Evolutionary conservation across 805 yeast genomes (phyloP), one percentile per base, ranked within the genome.

Genomic region (Hanseniaspora singularis): DNA sequence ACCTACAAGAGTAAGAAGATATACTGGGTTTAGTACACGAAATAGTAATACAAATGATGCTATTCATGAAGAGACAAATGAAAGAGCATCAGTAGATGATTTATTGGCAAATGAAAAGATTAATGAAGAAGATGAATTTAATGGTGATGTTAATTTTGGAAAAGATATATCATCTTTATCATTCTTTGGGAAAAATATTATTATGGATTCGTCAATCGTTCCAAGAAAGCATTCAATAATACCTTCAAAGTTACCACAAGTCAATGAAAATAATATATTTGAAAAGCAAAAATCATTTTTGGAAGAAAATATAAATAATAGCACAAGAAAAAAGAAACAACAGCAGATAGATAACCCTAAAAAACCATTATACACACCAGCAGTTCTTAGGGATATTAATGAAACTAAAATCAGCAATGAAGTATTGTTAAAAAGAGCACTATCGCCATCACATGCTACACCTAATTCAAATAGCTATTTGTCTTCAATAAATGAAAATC

Each of bases 311-410:
- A n/a, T n/a, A n/a, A n/a, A n/a, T n/a, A n/a, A n/a, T n/a, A n/a
- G n/a, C n/a, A n/a, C n/a, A n/a, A n/a, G n/a, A n/a, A n/a, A n/a
- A n/a, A n/a, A n/a, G n/a, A n/a, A 66, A 50, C 60, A 80, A 19
- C 81, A 78, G 58, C 94, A 86, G 56, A 76, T 87, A 51, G 76
- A 77, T 49, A 81, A 80, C 39, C 88, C 86, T 52, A 75, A 86
- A 60, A 81, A 84, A 56, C 96, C 96, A 9, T 67, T 88, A 67
- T 88, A 86, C 57, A 70, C 82, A 0, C 97, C 97, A 0, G 96
- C 96, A 0, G 97, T 88, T 10, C 67, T 88, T 44, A 72, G 84
- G 53, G 71, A 72, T 34, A 67, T 68, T 11, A 62, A 70, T 0
- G 62, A 59, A 49, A 68, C 72, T 1, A 68, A 68, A 41, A 55